Percentiles rank a stretch among this genome's conserved stretches.
These are phyloP conservation scores for Curvularia lunata DNA, from an alignment of 2,329 filamentous ascomycete species.

Conservation along the genomic window DNA sequence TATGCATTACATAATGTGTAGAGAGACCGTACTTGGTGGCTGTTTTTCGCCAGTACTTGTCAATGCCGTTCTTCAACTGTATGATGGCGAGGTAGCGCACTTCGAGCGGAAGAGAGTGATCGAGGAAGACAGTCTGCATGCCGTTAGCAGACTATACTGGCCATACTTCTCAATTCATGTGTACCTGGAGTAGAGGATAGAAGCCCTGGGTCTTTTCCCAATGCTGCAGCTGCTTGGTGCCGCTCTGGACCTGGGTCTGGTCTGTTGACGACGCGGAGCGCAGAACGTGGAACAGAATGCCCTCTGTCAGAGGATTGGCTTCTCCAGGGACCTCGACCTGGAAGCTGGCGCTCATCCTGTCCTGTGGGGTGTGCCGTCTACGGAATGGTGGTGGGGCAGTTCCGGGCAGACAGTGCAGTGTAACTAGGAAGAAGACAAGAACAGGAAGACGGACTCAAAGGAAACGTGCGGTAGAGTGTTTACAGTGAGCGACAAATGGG, in stretches of 20 bases:
- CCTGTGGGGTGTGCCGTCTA: background rate
- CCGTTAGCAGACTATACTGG: slow-evolving; percentile 14
- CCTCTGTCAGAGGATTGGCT: slow-evolving; percentile 65
- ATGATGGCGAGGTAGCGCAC: slow-evolving; percentile 90
- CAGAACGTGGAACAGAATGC: slow-evolving; percentile 56
- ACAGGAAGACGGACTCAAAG: background rate
- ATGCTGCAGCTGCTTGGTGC: slow-evolving; percentile 59
- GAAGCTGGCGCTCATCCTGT: slow-evolving; percentile 42
- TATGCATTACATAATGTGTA: background rate
- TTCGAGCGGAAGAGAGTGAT: slow-evolving; percentile 75
- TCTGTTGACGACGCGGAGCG: slow-evolving; percentile 56
- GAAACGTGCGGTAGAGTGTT: background rate
- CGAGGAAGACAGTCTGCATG: slow-evolving; percentile 76
- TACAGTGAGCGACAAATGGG: background rate
- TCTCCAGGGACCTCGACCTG: slow-evolving; percentile 76
- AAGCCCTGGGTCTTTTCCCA: slow-evolving; percentile 58
- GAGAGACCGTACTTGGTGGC: slow-evolving; percentile 63
- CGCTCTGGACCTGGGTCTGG: slow-evolving; percentile 58
- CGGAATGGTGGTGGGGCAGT: slow-evolving; percentile 24
- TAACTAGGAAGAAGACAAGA: background rate
- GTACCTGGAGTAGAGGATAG: slow-evolving; percentile 56
- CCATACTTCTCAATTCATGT: background rate
- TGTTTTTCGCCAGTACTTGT: slow-evolving; percentile 89
- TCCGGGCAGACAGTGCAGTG: background rate
- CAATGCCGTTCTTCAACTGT: slow-evolving; percentile 94